phyloP scores from a whole-genome alignment of 1,284 basidiomycete genomes.

The Ganoderma boninense region DNA sequence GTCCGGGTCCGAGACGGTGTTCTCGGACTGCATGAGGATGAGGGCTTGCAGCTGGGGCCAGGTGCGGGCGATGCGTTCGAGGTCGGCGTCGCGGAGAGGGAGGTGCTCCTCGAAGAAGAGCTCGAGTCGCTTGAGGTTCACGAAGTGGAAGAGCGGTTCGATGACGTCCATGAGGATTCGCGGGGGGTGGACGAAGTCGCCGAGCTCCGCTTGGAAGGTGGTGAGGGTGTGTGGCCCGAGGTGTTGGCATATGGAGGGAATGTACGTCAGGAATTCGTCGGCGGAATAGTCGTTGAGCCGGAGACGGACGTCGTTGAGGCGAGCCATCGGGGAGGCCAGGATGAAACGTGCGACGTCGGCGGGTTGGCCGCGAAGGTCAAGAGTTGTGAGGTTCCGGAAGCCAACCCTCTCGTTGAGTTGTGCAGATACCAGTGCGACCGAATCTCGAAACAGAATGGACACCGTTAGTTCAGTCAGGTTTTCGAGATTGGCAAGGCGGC shows the following conservation, averaged over 20 bases:
- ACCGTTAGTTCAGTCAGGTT: background rate
- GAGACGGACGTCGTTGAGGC: background rate
- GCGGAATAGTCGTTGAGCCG: background rate
- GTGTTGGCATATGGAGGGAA: background rate
- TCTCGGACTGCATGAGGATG: background rate
- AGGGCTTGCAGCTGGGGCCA: background rate
- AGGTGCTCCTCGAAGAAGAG: background rate
- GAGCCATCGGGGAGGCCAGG: background rate
- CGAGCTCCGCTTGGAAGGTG: background rate
- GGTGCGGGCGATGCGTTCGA: background rate
- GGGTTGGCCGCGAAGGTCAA: background rate
- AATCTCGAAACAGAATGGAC: background rate
- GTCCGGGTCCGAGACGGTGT: background rate
- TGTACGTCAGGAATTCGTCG: background rate
- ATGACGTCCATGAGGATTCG: background rate
- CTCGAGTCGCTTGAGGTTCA: background rate
- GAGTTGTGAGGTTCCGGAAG: background rate
- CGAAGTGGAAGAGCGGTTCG: background rate
- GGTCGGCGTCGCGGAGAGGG: background rate
- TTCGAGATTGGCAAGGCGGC: background rate
- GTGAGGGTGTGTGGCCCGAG: background rate
- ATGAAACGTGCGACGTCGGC: background rate
- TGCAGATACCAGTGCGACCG: too few species aligned
- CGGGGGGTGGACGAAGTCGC: background rate
- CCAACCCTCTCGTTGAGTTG: background rate